Percentiles rank a stretch among this genome's conserved stretches.
Conservation (phyloP, 2,329 filamentous ascomycete species). For the Chaetomiaceae sp. region DNA sequence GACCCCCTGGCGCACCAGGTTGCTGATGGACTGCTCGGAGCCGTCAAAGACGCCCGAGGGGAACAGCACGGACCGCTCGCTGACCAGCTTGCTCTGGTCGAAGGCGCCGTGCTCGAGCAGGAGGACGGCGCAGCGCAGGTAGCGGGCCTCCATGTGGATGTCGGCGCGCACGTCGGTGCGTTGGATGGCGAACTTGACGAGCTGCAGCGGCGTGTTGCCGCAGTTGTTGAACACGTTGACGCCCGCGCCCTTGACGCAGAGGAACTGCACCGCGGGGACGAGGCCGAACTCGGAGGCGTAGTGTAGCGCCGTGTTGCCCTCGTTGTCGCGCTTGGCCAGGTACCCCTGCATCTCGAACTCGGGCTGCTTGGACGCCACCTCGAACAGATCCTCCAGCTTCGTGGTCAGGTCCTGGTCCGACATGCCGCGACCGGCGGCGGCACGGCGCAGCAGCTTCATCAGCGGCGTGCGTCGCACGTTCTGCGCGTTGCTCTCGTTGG, state of each 20-base stretch:
- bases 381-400: constrained; percentile 18
- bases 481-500: constrained; percentile 19
- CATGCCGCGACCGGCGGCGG: constrained; percentile 18
- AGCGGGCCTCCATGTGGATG: constrained; percentile 26
- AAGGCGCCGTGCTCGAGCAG: constrained; percentile 24
- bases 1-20: constrained; percentile 22
- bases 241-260: constrained; percentile 17
- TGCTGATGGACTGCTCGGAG: constrained; percentile 22
- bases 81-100: constrained; percentile 25
- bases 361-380: constrained; percentile 13
- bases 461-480: constrained; percentile 20
- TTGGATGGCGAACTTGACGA: constrained; percentile 26
- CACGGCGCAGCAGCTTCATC: constrained; percentile 23
- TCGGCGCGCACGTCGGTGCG: constrained; percentile 25
- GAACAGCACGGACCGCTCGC: constrained; percentile 22
- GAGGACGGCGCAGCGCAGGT: constrained; percentile 23
- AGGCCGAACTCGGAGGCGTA: constrained; percentile 25
- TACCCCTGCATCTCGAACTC: constrained; percentile 16
- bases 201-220: constrained; percentile 25
- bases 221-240: constrained; percentile 27
- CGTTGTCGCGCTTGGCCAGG: constrained; percentile 23
- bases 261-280: constrained; percentile 22
- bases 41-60: constrained; percentile 25
- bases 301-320: constrained; percentile 25
- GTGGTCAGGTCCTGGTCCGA: constrained; percentile 18